Base-by-base conservation (phyloP, 1,139 yeast genomes). In the Pneumocystis wakefieldiae region DNA sequence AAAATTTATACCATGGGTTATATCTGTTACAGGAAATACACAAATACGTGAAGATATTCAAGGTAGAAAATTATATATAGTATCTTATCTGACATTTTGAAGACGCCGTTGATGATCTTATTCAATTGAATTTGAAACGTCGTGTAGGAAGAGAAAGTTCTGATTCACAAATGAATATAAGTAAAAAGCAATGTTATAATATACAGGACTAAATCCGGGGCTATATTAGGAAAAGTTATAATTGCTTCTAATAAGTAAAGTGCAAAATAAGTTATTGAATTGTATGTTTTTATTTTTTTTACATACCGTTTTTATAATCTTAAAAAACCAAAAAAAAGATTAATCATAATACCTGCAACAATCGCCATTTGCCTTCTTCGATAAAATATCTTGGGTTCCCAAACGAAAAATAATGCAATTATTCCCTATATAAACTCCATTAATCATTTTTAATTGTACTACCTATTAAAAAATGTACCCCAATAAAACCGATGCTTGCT, bases 331-430 rank as follows among this genome's bases (percentile, higher is more conserved):
- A 42, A 42, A 7, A 35, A 59, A 61, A 61, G 59, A 61, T 61
- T 61, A 42, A 48, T 57, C n/a, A 61, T 39, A 1, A 61, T 17
- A 5, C 62, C 62, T 1, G 59, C 57, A 7, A 61, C 15, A 7
- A 61, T 53, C 5, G 62, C 55, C 15, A 61, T 39, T n/a, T 61
- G 62, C 48, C 42, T 61, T 53, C 62, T 41, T 32, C 35, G 36
- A n/a, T 59, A 35, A 19, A 42, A 41, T 35, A 61, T 39, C 17
- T 48, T 41, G n/a, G 53, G 58, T 10, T 61, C 55, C 62, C 62
- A 61, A 17, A 39, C 55, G 35, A 61, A 61, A 53, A 42, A 61
- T 24, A 48, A 19, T 24, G 28, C n/a, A 48, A 48, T 8, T 7
- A 48, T 48, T 5, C 55, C 55, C 55, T 48, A 48, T 7, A 10